Conservation (phyloP, 495 filamentous ascomycete genomes). For the Barbatosphaeria neglecta region DNA sequence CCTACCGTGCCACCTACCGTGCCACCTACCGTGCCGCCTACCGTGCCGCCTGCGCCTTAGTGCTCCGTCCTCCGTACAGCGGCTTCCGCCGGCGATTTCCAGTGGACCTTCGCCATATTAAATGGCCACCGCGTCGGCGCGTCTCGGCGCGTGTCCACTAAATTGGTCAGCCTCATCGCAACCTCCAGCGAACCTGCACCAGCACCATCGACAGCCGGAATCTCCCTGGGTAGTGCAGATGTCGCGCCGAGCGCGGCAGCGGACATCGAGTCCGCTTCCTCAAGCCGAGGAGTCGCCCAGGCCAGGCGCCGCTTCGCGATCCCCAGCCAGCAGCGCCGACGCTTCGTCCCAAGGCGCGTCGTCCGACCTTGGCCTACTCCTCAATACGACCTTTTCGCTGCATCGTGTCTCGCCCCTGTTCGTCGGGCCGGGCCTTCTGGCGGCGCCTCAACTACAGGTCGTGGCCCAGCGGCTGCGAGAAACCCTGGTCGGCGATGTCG, state of each 20-base stretch:
- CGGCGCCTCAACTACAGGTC: slow-evolving; percentile 11
- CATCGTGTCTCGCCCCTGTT: slow-evolving; percentile 34
- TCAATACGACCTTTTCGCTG: slow-evolving; percentile 36
- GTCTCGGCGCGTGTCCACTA: neutral
- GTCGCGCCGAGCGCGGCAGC: neutral
- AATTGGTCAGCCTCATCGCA: too few species aligned
- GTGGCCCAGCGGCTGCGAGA: slow-evolving; percentile 30
- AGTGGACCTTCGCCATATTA: neutral
- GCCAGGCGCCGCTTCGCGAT: neutral
- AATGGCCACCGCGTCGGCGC: neutral
- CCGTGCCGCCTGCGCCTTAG: too few species aligned
- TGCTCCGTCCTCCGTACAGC: too few species aligned
- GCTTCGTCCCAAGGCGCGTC: neutral
- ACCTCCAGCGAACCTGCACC: too few species aligned
- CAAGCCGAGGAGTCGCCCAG: neutral
- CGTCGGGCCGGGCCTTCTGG: slow-evolving; percentile 18
- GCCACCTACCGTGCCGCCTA: too few species aligned
- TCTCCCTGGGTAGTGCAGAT: too few species aligned
- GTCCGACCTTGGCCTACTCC: slow-evolving; percentile 9
- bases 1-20: too few species aligned
- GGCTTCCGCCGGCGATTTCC: neutral
- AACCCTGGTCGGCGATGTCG: slow-evolving; percentile 33
- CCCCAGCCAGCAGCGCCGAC: neutral
- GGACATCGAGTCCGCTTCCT: neutral
- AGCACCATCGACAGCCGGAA: too few species aligned